Percentiles rank a stretch among this genome's conserved stretches.
Evolutionary conservation across 805 yeast genomes (phyloP).

Genomic region (Tetrapisispora fleetii): DNA sequence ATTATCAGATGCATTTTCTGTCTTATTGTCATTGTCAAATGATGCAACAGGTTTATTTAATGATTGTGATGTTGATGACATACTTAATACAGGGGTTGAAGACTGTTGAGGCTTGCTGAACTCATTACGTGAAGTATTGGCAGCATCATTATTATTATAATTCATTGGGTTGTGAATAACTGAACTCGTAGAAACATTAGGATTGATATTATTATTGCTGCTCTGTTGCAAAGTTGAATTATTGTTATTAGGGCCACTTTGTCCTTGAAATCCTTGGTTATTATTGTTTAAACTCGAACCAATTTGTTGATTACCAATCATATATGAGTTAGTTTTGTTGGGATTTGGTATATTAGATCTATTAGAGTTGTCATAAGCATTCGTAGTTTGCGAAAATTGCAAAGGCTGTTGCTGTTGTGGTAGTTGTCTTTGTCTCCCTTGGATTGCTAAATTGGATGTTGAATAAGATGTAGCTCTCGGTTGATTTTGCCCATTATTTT

Average conservation of each 20-base stretch:
- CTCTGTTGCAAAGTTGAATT: constrained; percentile 17
- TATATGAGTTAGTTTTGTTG: constrained; percentile 4
- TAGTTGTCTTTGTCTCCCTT: constrained; percentile 10
- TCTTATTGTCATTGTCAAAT: neutral
- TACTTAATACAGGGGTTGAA: neutral
- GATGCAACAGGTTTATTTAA: neutral
- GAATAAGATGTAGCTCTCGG: constrained; percentile 22
- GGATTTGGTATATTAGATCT: constrained; percentile 10
- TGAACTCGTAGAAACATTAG: constrained; percentile 17
- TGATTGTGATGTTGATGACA: neutral
- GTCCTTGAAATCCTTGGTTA: constrained; percentile 14
- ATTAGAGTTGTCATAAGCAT: neutral
- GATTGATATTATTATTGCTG: constrained; percentile 7
- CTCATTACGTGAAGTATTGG: neutral
- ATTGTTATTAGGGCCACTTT: constrained; percentile 17
- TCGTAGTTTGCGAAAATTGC: neutral
- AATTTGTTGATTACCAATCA: constrained; percentile 5
- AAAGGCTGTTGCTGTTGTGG: neutral
- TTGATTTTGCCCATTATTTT: constrained; percentile 10
- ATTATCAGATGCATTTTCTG: neutral
- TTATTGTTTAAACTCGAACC: constrained; percentile 1
- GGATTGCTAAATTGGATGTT: constrained; percentile 13
- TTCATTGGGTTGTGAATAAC: constrained; percentile 14
- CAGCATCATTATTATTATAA: neutral
- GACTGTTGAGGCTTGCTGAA: neutral